phyloP scores from a whole-genome alignment of 345 rosid species.

The Brassica juncea region DNA sequence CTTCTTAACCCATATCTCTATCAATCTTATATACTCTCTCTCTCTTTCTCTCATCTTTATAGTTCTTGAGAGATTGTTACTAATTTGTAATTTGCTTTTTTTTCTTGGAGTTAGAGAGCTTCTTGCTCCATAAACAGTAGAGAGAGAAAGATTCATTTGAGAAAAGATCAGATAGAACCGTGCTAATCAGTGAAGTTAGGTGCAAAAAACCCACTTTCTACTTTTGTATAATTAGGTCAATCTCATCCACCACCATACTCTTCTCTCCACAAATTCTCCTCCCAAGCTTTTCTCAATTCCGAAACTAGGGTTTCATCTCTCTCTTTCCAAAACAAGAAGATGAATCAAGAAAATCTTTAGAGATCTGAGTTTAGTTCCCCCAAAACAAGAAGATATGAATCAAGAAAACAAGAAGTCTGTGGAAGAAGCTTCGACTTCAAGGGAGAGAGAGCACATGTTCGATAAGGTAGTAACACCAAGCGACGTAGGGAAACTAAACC shows the following conservation, averaged over 20 bases:
- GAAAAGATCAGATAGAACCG: conserved; percentile 19
- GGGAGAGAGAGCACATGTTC: conserved; percentile 64
- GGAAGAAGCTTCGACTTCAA: conserved; percentile 29
- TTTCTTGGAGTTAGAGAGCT: conserved; percentile 20
- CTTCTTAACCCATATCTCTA: conserved; percentile 33
- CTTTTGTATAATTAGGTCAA: conserved; percentile 45
- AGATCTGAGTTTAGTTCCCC: not conserved
- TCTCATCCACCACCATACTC: conserved; percentile 36
- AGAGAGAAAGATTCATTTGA: conserved; percentile 17
- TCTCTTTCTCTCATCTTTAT: not conserved
- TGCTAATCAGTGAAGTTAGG: conserved; percentile 42
- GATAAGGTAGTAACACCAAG: conserved; percentile 90
- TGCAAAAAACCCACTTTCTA: conserved; percentile 32
- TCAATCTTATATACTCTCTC: conserved; percentile 22
- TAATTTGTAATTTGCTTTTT: conserved; percentile 8
- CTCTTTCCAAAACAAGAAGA: conserved; percentile 31
- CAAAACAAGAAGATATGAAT: conserved; percentile 45
- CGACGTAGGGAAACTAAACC: conserved; percentile 81
- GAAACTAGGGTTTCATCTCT: conserved; percentile 36
- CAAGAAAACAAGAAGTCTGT: conserved; percentile 39
- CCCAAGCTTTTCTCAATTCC: conserved; percentile 1
- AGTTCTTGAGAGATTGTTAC: conserved; percentile 27
- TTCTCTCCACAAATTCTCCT: conserved; percentile 22
- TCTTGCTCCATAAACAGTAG: conserved; percentile 27
- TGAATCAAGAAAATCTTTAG: conserved; percentile 44